Percentiles rank a stretch among this genome's conserved stretches.
phyloP scores from a whole-genome alignment of 306 rosid species.

The Gleditsia sinensis region DNA sequence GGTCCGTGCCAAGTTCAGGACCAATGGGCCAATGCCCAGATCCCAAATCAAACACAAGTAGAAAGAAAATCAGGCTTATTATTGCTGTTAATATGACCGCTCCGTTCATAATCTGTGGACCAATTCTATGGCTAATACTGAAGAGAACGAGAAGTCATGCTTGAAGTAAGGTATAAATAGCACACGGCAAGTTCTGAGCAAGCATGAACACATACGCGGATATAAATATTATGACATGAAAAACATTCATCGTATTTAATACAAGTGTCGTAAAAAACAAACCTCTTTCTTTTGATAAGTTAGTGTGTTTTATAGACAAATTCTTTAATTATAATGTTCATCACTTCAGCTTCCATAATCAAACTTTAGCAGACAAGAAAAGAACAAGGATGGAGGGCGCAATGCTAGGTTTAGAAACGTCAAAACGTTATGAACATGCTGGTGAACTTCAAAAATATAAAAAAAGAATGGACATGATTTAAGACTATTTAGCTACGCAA shows the following conservation, averaged over 20 bases:
- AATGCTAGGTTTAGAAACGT: not conserved
- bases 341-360: not conserved
- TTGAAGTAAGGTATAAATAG: not conserved
- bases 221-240: too few relatives aligned
- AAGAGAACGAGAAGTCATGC: slow-evolving; percentile 1
- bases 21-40: too few relatives aligned
- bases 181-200: too few relatives aligned
- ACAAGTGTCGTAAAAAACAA: too few relatives aligned
- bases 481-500: slow-evolving; percentile 14
- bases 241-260: too few relatives aligned
- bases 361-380: not conserved
- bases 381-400: not conserved
- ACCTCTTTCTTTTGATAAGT: too few relatives aligned
- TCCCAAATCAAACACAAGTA: not conserved
- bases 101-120: not conserved
- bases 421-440: not conserved
- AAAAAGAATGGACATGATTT: slow-evolving; percentile 3
- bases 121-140: not conserved
- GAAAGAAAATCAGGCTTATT: slow-evolving; percentile 26
- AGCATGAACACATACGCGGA: too few relatives aligned
- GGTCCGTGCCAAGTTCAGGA: too few relatives aligned
- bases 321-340: not conserved
- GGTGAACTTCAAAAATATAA: not conserved
- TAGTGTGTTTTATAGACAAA: not conserved
- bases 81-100: not conserved